Percentiles rank a stretch among this genome's conserved stretches.
Conservation (phyloP, 2,329 filamentous ascomycete genomes). For the Zymoseptoria pseudotritici region DNA sequence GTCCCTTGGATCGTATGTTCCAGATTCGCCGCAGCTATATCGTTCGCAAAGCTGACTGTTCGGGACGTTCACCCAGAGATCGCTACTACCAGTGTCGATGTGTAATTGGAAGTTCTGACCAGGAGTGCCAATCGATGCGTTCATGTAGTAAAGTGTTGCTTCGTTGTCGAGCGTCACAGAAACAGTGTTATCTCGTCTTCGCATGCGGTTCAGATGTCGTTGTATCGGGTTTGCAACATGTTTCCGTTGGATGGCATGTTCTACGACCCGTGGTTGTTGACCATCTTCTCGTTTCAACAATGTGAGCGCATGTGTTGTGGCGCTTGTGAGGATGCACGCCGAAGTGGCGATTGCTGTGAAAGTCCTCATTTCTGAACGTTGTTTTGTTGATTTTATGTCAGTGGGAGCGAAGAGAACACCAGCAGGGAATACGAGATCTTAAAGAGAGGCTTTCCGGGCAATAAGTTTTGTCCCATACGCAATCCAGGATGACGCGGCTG, state of each 20-base stretch:
- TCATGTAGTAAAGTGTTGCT: conserved; percentile 53
- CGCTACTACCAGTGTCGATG: conserved; percentile 57
- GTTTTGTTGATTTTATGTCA: background rate
- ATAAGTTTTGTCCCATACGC: conserved; percentile 4
- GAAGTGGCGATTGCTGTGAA: conserved; percentile 22
- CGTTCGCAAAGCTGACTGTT: conserved; percentile 52
- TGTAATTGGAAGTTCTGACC: conserved; percentile 48
- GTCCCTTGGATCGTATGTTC: conserved; percentile 60
- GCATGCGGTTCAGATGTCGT: conserved; percentile 41
- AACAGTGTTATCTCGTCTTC: conserved; percentile 35
- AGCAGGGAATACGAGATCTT: background rate
- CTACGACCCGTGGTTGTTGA: conserved; percentile 38
- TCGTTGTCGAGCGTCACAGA: conserved; percentile 48
- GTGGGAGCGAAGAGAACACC: background rate
- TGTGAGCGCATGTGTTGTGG: conserved; percentile 20
- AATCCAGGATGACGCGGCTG: conserved; percentile 8
- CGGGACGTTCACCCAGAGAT: conserved; percentile 60
- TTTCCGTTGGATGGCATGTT: conserved; percentile 45
- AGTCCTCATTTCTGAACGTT: conserved; percentile 14
- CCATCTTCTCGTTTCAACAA: conserved; percentile 23
- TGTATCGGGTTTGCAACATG: conserved; percentile 40
- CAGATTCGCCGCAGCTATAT: conserved; percentile 52
- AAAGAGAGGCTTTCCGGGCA: background rate
- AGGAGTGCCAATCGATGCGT: conserved; percentile 52
- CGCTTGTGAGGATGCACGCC: conserved; percentile 16